phyloP scores from a whole-genome alignment of 106 monocot species.

The Platanthera guangdongensis region DNA sequence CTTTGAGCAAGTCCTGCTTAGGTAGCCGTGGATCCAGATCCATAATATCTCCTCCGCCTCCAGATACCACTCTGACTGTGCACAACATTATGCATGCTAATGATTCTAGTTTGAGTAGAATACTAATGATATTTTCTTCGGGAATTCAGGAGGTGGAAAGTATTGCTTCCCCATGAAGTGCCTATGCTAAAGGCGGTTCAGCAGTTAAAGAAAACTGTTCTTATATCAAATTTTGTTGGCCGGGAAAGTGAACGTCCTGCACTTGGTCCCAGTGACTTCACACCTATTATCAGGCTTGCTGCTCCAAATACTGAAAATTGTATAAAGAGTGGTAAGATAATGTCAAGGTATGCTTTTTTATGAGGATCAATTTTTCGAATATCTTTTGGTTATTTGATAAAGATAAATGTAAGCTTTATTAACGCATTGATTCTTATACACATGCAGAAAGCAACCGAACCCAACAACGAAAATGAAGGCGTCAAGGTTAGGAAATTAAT shows the following conservation, averaged over 20 bases:
- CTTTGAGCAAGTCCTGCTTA: too few relatives aligned
- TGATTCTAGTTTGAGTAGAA: neutral
- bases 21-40: too few relatives aligned
- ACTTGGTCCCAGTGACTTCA: conserved; percentile 81
- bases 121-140: conserved; percentile 3
- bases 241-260: conserved; percentile 66
- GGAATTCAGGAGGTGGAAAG: conserved; percentile 79
- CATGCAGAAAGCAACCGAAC: conserved; percentile 3
- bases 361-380: neutral
- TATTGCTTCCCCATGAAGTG: conserved; percentile 60
- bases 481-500: conserved; percentile 6
- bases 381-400: neutral
- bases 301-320: conserved; percentile 11
- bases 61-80: too few relatives aligned
- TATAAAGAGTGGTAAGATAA: conserved; percentile 12
- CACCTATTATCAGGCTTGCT: conserved; percentile 15
- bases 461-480: conserved; percentile 1
- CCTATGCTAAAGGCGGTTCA: conserved; percentile 34
- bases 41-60: too few relatives aligned
- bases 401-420: neutral
- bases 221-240: conserved; percentile 90
- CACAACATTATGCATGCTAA: too few relatives aligned
- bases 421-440: neutral
- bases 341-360: conserved; percentile 23
- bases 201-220: conserved; percentile 59